Percentiles rank a stretch among this genome's conserved stretches.
Evolutionary conservation across 129 eudicot genomes (phyloP).

Genomic region (Calendula officinalis): DNA sequence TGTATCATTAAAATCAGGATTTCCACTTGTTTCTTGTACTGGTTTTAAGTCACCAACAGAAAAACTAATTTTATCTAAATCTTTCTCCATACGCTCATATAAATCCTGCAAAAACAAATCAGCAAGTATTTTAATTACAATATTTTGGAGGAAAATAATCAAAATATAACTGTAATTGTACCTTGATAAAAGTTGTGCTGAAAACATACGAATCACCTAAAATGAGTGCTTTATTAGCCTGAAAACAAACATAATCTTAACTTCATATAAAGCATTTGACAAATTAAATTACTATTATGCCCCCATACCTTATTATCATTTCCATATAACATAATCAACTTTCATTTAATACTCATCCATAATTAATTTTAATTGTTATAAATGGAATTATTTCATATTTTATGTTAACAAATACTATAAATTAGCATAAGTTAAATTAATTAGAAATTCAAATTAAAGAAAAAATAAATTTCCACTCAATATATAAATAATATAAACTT

Average conservation of each 20-base stretch:
- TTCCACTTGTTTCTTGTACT: constrained; percentile 46
- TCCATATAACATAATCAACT: too few species aligned
- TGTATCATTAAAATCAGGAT: constrained; percentile 50
- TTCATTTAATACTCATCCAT: too few species aligned
- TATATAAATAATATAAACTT: too few species aligned
- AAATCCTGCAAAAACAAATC: constrained; percentile 45
- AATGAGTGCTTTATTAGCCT: constrained; percentile 71
- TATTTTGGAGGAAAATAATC: not conserved
- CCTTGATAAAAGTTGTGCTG: constrained; percentile 83
- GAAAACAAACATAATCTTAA: constrained; percentile 24
- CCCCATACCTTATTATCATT: too few species aligned
- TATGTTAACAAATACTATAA: too few species aligned
- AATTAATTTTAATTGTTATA: too few species aligned
- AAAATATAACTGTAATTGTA: constrained; percentile 21
- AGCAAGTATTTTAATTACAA: constrained; percentile 14
- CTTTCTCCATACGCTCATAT: constrained; percentile 76
- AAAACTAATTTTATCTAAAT: constrained; percentile 48
- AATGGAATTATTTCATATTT: too few species aligned
- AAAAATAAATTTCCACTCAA: too few species aligned
- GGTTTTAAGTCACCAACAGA: constrained; percentile 44
- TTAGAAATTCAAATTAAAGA: too few species aligned
- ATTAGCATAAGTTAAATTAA: too few species aligned
- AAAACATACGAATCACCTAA: constrained; percentile 81
- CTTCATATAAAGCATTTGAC: too few species aligned
- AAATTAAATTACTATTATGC: too few species aligned